Base-by-base conservation (phyloP, 179 eudicot species). In the Silene vulgaris region DNA sequence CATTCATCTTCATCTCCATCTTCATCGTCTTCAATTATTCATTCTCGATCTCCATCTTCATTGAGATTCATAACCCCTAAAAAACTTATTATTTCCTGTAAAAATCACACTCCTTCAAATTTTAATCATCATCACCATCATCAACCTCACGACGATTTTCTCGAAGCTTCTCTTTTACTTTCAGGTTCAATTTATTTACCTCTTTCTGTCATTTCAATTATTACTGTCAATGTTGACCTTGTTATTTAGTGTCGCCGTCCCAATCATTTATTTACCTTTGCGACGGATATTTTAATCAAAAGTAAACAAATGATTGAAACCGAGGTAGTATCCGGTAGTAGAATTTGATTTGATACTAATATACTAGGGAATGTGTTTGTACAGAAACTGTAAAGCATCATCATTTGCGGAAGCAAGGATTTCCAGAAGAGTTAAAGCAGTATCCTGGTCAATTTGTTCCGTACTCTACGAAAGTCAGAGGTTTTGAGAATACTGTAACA, bases 321-420 rank as follows among this genome's bases (percentile, higher is more conserved):
- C n/a, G n/a, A n/a, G n/a, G n/a, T n/a, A n/a, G n/a, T n/a, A n/a
- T n/a, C n/a, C n/a, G n/a, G n/a, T n/a, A n/a, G n/a, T n/a, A n/a
- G n/a, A n/a, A n/a, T n/a, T 65, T 13, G 3, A 28, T 80, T 13
- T 26, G 8, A n/a, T 13, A 43, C 16, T 19, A 20, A 26, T 35
- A 76, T 71, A 13, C 23, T 4, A 20, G 7, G 30, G 3, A 16
- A 29, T 71, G 76, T 66, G 48, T 11, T 86, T 48, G 50, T 79
- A 83, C 91, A 91, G 97, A 90, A 77, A 91, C 95, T 73, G 73
- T 73, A 26, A 82, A 77, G 79, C 97, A 91, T 77, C 69, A 90
- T 72, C 86, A 73, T 23, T 81, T 91, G 85, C 90, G 82, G 63
- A 78, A 78, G 82, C 84, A 76, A 78, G 97, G 92, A 72, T 90